Evolutionary conservation across 179 eudicot species (phyloP).

Genomic region (Amaranthus tricolor): DNA sequence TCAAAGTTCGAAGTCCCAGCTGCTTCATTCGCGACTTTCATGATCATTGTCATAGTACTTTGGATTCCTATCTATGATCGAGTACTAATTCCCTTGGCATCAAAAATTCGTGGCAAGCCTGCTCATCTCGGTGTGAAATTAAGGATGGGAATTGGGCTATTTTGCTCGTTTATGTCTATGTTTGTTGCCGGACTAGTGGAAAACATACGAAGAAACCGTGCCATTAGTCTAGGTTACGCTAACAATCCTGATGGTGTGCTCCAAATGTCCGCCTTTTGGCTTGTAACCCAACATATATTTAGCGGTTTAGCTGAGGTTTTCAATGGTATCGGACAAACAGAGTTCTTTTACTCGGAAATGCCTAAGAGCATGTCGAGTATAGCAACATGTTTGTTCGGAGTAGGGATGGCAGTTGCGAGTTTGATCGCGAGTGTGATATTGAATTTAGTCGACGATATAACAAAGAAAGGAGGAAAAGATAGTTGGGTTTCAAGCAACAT

Average conservation of each 20-base stretch:
- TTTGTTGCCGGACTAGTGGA: constrained; percentile 57
- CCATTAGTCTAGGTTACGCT: constrained; percentile 39
- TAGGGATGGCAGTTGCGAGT: constrained; percentile 64
- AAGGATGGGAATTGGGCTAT: constrained; percentile 77
- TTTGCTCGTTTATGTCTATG: constrained; percentile 50
- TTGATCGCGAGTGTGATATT: constrained; percentile 59
- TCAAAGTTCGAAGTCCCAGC: constrained; percentile 70
- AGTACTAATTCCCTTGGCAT: constrained; percentile 55
- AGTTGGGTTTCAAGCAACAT: constrained; percentile 67
- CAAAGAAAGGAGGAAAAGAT: constrained; percentile 42
- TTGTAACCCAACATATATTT: constrained; percentile 45
- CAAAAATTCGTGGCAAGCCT: constrained; percentile 54
- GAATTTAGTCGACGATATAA: constrained; percentile 35
- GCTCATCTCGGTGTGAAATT: constrained; percentile 45
- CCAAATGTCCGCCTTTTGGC: constrained; percentile 79
- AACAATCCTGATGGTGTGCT: constrained; percentile 36
- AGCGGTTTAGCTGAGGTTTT: constrained; percentile 77
- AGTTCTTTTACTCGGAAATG: constrained; percentile 74
- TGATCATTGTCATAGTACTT: constrained; percentile 42
- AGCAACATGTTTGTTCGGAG: constrained; percentile 47
- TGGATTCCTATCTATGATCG: constrained; percentile 82
- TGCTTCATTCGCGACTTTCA: constrained; percentile 58
- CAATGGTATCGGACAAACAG: constrained; percentile 69
- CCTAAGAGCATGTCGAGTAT: constrained; percentile 87
- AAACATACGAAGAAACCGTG: constrained; percentile 45